Evolutionary conservation across 306 rosid genomes (phyloP).

Genomic region (Malus fusca): DNA sequence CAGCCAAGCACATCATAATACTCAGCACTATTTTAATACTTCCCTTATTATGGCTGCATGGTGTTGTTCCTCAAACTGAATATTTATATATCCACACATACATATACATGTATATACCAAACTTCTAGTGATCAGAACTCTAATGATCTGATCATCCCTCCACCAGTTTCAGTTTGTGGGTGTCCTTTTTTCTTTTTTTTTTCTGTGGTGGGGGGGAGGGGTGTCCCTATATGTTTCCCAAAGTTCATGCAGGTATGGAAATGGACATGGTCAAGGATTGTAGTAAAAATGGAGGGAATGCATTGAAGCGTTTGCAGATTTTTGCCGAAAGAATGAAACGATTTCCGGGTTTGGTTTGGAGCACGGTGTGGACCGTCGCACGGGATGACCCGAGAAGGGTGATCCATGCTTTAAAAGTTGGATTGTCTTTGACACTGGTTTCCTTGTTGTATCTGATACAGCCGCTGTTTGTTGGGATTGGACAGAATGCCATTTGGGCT

Average conservation of each 20-base stretch:
- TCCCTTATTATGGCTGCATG: neutral
- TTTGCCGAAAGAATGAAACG: slow-evolving; percentile 36
- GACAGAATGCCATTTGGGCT: slow-evolving; percentile 83
- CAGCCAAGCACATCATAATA: neutral
- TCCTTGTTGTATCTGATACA: slow-evolving; percentile 67
- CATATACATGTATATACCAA: neutral
- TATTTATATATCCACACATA: neutral
- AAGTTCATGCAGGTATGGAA: slow-evolving; percentile 50
- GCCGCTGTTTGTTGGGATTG: slow-evolving; percentile 59
- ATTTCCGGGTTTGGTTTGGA: slow-evolving; percentile 37
- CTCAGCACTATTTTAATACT: neutral
- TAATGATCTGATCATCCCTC: neutral
- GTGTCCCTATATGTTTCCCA: slow-evolving; percentile 36
- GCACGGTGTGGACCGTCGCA: slow-evolving; percentile 62
- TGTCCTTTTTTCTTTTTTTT: neutral
- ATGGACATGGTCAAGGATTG: slow-evolving; percentile 27
- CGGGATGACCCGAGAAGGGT: slow-evolving; percentile 79
- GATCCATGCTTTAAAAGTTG: slow-evolving; percentile 81
- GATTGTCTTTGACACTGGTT: slow-evolving; percentile 63
- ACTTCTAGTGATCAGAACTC: neutral
- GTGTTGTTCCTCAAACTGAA: neutral
- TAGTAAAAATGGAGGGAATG: slow-evolving; percentile 16
- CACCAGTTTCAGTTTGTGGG: neutral
- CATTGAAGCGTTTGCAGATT: slow-evolving; percentile 26
- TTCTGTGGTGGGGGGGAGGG: no score